These are phyloP conservation scores for Teratosphaeria gauchensis DNA, from an alignment of 2,329 filamentous ascomycete species.

Conservation along the genomic window DNA sequence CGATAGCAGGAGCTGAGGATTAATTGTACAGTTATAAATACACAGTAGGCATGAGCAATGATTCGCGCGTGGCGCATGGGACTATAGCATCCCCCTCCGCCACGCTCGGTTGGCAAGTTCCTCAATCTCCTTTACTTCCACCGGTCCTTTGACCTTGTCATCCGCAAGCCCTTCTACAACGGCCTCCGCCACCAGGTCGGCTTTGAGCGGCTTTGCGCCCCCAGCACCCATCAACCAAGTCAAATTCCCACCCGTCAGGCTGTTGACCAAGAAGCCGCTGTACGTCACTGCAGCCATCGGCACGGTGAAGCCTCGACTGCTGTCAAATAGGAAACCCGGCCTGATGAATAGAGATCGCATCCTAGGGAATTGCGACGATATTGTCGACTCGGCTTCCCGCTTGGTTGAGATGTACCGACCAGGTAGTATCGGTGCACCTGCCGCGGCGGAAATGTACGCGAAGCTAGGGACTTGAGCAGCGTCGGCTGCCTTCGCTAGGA, in stretches of 20 bases:
- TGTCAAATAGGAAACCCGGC: constrained; percentile 83
- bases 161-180: constrained; percentile 80
- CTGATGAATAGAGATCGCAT: constrained; percentile 76
- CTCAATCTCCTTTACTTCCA: constrained; percentile 74
- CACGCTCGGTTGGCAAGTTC: constrained; percentile 70
- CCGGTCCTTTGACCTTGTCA: constrained; percentile 58
- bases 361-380: constrained; percentile 60
- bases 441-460: constrained; percentile 81
- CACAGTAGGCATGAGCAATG: neutral
- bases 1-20: neutral
- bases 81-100: constrained; percentile 81
- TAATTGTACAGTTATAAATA: neutral
- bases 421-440: constrained; percentile 75
- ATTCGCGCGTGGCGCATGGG: neutral
- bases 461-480: constrained; percentile 59
- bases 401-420: constrained; percentile 83
- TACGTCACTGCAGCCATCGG: constrained; percentile 72
- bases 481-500: constrained; percentile 67
- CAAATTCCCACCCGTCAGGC: constrained; percentile 64
- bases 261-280: constrained; percentile 67
- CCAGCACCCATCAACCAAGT: constrained; percentile 70
- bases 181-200: constrained; percentile 77
- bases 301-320: constrained; percentile 68
- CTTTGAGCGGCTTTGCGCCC: constrained; percentile 77
- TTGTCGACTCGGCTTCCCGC: constrained; percentile 73